Conservation (phyloP, 2,329 filamentous ascomycete genomes). For the Venturia aucupariae region DNA sequence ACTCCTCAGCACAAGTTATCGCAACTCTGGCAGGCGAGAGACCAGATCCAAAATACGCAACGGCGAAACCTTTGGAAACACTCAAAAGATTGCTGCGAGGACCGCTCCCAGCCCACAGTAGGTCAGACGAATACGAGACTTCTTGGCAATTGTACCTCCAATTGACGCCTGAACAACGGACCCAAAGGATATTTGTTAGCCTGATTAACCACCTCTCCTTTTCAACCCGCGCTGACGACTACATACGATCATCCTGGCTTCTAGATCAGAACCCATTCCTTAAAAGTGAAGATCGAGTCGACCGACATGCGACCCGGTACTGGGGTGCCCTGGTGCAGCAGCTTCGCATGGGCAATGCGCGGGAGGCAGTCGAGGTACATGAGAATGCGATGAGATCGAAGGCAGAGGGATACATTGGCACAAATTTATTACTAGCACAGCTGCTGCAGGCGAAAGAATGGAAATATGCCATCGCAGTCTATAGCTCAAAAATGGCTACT, state of each 20-base stretch:
- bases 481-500: not conserved
- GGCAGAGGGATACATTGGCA: conserved; percentile 7
- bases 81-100: not conserved
- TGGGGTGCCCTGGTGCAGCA: not conserved
- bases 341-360: not conserved
- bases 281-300: not conserved
- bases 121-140: not conserved
- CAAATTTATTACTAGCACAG: conserved; percentile 8
- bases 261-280: not conserved
- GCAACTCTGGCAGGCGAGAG: not conserved
- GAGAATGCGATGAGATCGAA: not conserved
- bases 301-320: not conserved
- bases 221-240: not conserved
- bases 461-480: not conserved
- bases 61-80: not conserved
- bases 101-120: not conserved
- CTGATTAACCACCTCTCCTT: conserved; percentile 11
- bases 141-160: conserved; percentile 10
- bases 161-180: not conserved
- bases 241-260: not conserved
- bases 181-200: not conserved
- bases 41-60: not conserved
- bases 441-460: conserved; percentile 7
- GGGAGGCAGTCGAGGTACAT: not conserved
- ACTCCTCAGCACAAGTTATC: not conserved